phyloP scores from a whole-genome alignment of 495 filamentous ascomycete genomes.

The Alectoria sarmentosa region DNA sequence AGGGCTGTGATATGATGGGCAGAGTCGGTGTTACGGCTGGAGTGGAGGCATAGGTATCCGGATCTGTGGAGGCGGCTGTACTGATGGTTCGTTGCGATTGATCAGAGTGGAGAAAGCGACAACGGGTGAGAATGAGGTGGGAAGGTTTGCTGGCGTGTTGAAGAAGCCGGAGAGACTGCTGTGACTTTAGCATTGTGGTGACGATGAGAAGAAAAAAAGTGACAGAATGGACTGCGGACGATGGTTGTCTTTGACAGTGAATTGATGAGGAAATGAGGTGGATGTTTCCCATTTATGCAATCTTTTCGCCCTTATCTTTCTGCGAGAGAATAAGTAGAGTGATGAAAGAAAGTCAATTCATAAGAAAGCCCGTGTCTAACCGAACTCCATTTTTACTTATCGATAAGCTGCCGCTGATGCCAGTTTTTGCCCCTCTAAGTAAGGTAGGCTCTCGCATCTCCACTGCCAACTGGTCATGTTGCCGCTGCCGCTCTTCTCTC shows the following conservation, averaged over 20 bases:
- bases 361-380: not conserved
- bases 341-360: not conserved
- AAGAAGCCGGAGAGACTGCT: not conserved
- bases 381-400: not conserved
- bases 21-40: not conserved
- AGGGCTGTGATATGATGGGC: not conserved
- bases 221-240: too few species aligned
- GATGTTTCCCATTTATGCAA: not conserved
- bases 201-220: too few species aligned
- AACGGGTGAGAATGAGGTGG: not conserved
- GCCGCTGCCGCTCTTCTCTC: too few species aligned
- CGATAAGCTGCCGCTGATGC: not conserved
- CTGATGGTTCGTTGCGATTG: slow-evolving; percentile 12
- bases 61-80: slow-evolving; percentile 11
- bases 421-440: not conserved
- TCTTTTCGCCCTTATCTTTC: not conserved
- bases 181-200: slow-evolving; percentile 10
- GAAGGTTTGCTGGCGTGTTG: not conserved
- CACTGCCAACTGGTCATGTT: too few species aligned
- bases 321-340: not conserved
- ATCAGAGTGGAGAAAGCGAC: slow-evolving; percentile 2
- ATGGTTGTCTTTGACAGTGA: not conserved
- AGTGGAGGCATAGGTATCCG: not conserved
- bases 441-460: too few species aligned
- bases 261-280: not conserved